A percentile compares a stretch with the other conserved stretches of the same genome.
Evolutionary conservation across 2,329 filamentous ascomycete genomes (phyloP).

Genomic region (Raffaelea deltoideospora): DNA sequence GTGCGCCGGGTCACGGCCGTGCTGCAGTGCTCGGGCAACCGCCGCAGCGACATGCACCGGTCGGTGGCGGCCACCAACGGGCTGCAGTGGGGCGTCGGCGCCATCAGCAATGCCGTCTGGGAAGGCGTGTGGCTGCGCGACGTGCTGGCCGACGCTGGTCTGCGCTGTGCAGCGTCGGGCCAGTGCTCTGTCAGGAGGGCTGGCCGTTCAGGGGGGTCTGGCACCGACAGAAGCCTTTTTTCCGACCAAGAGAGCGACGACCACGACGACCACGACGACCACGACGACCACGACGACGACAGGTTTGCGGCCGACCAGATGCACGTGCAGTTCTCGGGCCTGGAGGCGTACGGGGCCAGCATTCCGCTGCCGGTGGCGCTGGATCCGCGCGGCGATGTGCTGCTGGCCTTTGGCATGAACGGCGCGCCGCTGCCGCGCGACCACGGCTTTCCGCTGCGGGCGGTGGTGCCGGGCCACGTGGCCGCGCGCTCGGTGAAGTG

Average conservation of each 20-base stretch:
- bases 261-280: conserved; percentile 2
- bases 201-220: too few relatives aligned
- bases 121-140: conserved; percentile 40
- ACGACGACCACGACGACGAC: not conserved
- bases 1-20: conserved; percentile 36
- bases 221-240: too few relatives aligned
- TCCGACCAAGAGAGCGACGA: too few relatives aligned
- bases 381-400: conserved; percentile 46
- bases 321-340: conserved; percentile 42
- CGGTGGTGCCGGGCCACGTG: conserved; percentile 49
- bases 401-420: conserved; percentile 56
- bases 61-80: conserved; percentile 34
- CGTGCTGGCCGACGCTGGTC: conserved; percentile 39
- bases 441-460: conserved; percentile 50
- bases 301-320: conserved; percentile 27
- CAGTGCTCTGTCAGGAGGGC: too few relatives aligned
- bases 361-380: conserved; percentile 44
- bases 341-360: conserved; percentile 46
- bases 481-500: conserved; percentile 56
- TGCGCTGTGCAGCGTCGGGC: conserved; percentile 13
- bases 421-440: conserved; percentile 45
- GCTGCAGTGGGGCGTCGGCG: conserved; percentile 42
- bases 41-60: conserved; percentile 43
- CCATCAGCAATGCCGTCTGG: conserved; percentile 46
- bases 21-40: conserved; percentile 46